Conservation (phyloP, 371 early-diverging fungal species). For the Lichtheimia hyalospora region DNA sequence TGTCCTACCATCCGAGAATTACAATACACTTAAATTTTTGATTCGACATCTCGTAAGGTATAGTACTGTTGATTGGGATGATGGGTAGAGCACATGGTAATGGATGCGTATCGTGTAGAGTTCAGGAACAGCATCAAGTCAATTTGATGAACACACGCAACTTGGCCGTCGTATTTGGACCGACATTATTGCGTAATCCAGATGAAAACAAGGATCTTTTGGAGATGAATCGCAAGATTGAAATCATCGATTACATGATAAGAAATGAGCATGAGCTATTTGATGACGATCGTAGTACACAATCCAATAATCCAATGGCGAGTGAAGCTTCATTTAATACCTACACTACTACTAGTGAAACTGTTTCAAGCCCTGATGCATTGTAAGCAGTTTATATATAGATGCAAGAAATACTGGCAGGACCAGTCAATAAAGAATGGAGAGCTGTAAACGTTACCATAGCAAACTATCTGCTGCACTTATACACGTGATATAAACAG, state of each 20-base stretch:
- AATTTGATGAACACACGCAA: slow-evolving; percentile 83
- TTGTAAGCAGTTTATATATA: too few relatives aligned
- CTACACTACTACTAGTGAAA: too few relatives aligned
- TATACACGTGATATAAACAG: too few relatives aligned
- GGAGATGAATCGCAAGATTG: slow-evolving; percentile 15
- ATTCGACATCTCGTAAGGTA: slow-evolving; percentile 19
- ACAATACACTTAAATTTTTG: slow-evolving; percentile 13
- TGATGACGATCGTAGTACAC: too few relatives aligned
- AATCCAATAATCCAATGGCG: too few relatives aligned
- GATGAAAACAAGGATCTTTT: slow-evolving; percentile 21
- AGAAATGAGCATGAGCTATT: too few relatives aligned
- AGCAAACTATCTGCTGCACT: too few relatives aligned
- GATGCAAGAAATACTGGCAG: too few relatives aligned
- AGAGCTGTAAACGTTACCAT: too few relatives aligned
- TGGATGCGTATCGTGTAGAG: slow-evolving; percentile 18
- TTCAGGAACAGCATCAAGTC: slow-evolving; percentile 42
- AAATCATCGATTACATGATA: slow-evolving; percentile 18
- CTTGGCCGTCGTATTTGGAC: slow-evolving; percentile 86
- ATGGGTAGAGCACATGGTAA: not conserved
- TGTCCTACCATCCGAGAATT: slow-evolving; percentile 15
- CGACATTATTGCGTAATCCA: slow-evolving; percentile 71
- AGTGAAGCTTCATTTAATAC: too few relatives aligned
- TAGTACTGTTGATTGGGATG: not conserved
- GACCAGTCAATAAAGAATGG: too few relatives aligned
- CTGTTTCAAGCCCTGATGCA: too few relatives aligned